Evolutionary conservation across 2,329 filamentous ascomycete genomes (phyloP).

Genomic region (Curvularia sp.): DNA sequence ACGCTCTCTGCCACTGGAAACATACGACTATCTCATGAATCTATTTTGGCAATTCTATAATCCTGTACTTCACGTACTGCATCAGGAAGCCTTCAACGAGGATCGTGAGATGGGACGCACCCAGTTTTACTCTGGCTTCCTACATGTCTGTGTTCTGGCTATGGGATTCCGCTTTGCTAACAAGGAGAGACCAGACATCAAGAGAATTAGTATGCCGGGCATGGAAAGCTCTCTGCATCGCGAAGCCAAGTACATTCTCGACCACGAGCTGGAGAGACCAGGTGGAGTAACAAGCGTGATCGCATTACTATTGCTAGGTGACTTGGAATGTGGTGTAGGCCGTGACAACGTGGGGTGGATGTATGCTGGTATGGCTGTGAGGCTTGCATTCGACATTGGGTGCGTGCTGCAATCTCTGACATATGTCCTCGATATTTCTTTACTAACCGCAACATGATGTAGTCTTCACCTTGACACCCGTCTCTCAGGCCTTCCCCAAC

Average conservation of each 20-base stretch:
- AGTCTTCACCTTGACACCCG: constrained; percentile 60
- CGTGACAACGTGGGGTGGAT: constrained; percentile 64
- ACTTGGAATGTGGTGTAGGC: constrained; percentile 63
- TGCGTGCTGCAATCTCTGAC: constrained; percentile 15
- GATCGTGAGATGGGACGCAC: constrained; percentile 57
- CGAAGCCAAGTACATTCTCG: constrained; percentile 63
- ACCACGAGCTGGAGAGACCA: constrained; percentile 61
- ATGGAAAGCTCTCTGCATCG: constrained; percentile 62
- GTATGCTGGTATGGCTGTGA: constrained; percentile 56
- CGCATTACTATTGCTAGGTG: constrained; percentile 60
- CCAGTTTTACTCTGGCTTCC: constrained; percentile 61
- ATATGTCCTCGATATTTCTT: not conserved
- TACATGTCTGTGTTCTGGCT: constrained; percentile 61
- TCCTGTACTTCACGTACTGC: constrained; percentile 58
- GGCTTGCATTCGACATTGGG: constrained; percentile 40
- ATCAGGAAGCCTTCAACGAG: constrained; percentile 59
- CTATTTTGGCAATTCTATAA: constrained; percentile 64
- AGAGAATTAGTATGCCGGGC: constrained; percentile 55
- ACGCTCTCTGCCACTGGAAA: constrained; percentile 55
- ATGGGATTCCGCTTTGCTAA: constrained; percentile 63
- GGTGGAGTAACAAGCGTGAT: constrained; percentile 63
- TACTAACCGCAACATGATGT: constrained; percentile 14
- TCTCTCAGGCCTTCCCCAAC: constrained; percentile 54
- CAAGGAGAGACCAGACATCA: constrained; percentile 58
- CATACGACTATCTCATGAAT: constrained; percentile 62